phyloP scores from a whole-genome alignment of 305 asterid species.

The Fraxinus xanthoxyloides region DNA sequence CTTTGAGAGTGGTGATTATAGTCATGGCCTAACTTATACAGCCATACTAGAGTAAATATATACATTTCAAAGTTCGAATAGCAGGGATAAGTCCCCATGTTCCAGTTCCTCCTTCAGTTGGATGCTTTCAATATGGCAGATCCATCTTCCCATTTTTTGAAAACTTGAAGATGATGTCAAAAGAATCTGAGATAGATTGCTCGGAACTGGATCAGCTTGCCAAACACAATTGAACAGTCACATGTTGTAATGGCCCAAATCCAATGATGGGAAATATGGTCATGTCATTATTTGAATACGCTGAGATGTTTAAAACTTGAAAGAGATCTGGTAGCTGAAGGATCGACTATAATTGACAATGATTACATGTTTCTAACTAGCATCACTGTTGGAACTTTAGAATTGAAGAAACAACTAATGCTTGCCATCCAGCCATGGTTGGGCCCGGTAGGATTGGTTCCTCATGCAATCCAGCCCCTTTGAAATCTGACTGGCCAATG shows the following conservation, averaged over 20 bases:
- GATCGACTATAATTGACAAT: not conserved
- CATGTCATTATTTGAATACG: not conserved
- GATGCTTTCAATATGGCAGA: not conserved
- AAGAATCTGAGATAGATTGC: not conserved
- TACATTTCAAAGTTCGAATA: not conserved
- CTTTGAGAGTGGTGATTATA: not conserved
- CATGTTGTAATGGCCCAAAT: not conserved
- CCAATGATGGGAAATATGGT: not conserved
- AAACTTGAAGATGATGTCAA: not conserved
- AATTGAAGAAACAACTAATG: not conserved
- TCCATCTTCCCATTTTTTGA: not conserved
- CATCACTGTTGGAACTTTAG: not conserved
- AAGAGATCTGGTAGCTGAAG: not conserved
- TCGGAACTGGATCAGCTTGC: not conserved
- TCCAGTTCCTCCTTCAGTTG: not conserved
- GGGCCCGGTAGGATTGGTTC: not conserved
- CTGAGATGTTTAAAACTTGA: not conserved
- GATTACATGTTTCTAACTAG: not conserved
- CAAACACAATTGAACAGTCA: not conserved
- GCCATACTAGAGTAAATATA: not conserved
- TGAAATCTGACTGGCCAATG: not conserved
- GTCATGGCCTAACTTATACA: not conserved
- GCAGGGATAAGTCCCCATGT: not conserved
- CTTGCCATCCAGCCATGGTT: not conserved
- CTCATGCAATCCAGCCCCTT: not conserved